Conservation (phyloP, 139 green algal species). For the Auxenochlorella protothecoides region DNA sequence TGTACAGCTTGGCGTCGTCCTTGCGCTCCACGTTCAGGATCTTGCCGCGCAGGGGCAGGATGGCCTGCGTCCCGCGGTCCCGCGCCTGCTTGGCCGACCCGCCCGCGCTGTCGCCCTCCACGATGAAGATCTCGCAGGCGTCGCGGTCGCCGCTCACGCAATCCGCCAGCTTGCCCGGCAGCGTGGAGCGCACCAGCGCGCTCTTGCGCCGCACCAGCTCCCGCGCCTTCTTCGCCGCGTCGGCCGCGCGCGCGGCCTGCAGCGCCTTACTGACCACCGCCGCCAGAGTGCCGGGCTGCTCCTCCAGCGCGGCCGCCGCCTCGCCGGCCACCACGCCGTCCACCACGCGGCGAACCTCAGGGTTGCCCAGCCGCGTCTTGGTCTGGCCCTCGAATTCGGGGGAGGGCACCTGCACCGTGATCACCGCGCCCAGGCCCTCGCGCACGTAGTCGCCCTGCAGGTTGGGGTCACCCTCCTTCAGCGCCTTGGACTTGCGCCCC, state of each 20-base stretch:
- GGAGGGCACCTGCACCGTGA: constrained; percentile 70
- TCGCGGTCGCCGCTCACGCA: constrained; percentile 51
- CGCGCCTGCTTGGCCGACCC: constrained; percentile 91
- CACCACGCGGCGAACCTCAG: constrained; percentile 75
- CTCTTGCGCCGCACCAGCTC: constrained; percentile 92
- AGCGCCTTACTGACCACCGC: constrained; percentile 52
- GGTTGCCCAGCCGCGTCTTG: constrained; percentile 92
- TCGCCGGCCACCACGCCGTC: constrained; percentile 45
- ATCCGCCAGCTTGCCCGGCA: constrained; percentile 95
- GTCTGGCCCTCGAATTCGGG: constrained; percentile 99
- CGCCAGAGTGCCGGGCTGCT: constrained; percentile 28
- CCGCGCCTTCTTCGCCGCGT: constrained; percentile 85
- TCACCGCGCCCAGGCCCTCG: constrained; percentile 64
- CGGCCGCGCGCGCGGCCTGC: constrained; percentile 57
- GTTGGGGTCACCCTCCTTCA: constrained; percentile 72
- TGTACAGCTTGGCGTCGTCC: constrained; percentile 76
- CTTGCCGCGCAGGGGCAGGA: constrained; percentile 92
- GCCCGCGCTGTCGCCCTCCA: constrained; percentile 93
- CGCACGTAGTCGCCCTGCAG: constrained; percentile 81
- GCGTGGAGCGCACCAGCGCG: constrained; percentile 69
- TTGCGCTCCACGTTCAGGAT: constrained; percentile 94
- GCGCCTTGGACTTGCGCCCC: constrained; percentile 53
- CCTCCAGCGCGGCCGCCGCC: constrained; percentile 46
- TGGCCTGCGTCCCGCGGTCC: constrained; percentile 77
- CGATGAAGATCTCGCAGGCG: constrained; percentile 88